Evolutionary conservation across 352 stramenopile species (phyloP).

Genomic region (Pythium diclinum): DNA sequence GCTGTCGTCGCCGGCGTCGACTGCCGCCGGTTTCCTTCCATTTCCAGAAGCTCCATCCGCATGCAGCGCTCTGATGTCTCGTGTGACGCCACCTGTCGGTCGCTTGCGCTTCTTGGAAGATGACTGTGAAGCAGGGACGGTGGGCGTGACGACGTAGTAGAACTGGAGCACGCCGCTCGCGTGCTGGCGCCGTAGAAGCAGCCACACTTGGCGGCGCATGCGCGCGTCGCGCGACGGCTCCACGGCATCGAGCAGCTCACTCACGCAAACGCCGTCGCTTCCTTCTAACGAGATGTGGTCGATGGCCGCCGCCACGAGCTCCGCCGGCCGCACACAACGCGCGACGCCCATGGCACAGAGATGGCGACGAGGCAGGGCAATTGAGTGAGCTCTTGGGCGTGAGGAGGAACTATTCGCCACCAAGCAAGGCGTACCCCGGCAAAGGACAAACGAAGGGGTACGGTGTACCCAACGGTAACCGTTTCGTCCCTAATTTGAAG

Average conservation of each 20-base stretch:
- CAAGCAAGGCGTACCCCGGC: conserved; percentile 1
- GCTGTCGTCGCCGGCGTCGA: background rate
- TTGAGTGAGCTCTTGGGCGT: background rate
- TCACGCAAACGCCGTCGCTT: conserved; percentile 36
- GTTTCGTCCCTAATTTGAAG: background rate
- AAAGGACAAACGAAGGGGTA: background rate
- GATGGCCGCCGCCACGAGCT: conserved; percentile 56
- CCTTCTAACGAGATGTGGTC: conserved; percentile 67
- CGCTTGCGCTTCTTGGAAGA: conserved; percentile 60
- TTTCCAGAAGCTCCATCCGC: background rate
- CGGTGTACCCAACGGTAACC: background rate
- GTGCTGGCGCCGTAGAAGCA: conserved; percentile 46
- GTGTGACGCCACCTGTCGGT: conserved; percentile 15
- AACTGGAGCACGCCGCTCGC: conserved; percentile 47
- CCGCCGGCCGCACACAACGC: conserved; percentile 29
- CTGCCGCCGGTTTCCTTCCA: background rate
- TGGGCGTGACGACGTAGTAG: conserved; percentile 28
- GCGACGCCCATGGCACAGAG: background rate
- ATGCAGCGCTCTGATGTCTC: background rate
- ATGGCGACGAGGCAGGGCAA: background rate
- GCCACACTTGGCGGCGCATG: conserved; percentile 57
- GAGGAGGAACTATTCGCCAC: conserved; percentile 6
- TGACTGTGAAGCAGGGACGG: background rate
- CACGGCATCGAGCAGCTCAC: conserved; percentile 37
- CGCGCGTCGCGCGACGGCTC: conserved; percentile 38